Conservation (phyloP, 345 rosid species). For the Eucalyptus cloeziana region DNA sequence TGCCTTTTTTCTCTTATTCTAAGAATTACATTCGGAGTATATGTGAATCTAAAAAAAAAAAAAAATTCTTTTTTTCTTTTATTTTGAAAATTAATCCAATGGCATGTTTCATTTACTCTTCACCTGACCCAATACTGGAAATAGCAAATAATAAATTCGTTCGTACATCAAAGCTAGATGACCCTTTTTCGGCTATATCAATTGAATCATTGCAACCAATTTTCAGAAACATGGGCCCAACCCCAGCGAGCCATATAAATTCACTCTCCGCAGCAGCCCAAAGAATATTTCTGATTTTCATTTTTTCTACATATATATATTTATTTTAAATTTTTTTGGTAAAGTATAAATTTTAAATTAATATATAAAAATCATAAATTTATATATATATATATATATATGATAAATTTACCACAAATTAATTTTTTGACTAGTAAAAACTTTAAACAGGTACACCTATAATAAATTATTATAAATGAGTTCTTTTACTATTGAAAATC, state of each 20-base stretch:
- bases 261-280: neutral
- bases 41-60: neutral
- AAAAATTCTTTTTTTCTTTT: neutral
- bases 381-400: too few species aligned
- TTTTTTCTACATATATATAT: neutral
- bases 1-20: neutral
- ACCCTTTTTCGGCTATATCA: neutral
- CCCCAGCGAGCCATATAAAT: neutral
- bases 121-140: neutral
- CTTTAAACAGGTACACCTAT: rapidly evolving
- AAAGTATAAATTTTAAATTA: neutral
- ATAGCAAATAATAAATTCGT: neutral
- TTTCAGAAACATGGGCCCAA: neutral
- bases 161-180: neutral
- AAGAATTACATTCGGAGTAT: neutral
- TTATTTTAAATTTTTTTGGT: too few species aligned
- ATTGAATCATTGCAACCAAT: neutral
- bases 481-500: too few species aligned
- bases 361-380: too few species aligned
- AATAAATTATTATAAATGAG: too few species aligned
- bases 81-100: neutral
- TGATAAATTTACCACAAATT: too few species aligned
- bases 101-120: neutral
- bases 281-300: neutral
- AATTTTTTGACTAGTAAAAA: too few species aligned